Evolutionary conservation across 139 green algal genomes (phyloP).

Genomic region (Ettlia oleoabundans): DNA sequence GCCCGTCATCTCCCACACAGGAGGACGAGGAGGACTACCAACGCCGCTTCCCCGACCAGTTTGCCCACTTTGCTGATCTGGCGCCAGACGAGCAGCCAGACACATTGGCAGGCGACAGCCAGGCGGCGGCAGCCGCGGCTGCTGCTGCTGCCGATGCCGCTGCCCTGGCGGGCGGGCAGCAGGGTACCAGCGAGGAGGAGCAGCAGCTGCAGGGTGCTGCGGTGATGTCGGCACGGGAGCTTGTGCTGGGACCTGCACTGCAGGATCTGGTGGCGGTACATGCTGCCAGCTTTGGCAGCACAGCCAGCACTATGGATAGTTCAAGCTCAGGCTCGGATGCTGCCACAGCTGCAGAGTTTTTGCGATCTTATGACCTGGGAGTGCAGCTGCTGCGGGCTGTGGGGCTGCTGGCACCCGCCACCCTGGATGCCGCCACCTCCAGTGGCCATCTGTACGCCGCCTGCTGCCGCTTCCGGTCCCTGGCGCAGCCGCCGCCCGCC

Average conservation of each 20-base stretch:
- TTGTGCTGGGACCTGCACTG: slow-evolving; percentile 34
- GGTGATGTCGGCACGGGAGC: slow-evolving; percentile 21
- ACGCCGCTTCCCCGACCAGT: slow-evolving; percentile 70
- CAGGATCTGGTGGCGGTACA: slow-evolving; percentile 37
- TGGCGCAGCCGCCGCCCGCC: slow-evolving; percentile 4
- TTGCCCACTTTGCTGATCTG: slow-evolving; percentile 77
- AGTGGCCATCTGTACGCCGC: slow-evolving; percentile 64
- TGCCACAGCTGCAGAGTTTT: slow-evolving; percentile 42
- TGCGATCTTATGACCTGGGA: slow-evolving; percentile 62
- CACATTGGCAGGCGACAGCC: slow-evolving; percentile 43
- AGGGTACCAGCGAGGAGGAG: neutral
- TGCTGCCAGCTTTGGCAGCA: slow-evolving; percentile 14
- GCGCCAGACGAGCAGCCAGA: slow-evolving; percentile 31
- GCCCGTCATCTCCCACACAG: slow-evolving; percentile 26
- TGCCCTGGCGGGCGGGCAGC: neutral
- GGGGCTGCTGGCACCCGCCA: slow-evolving; percentile 24
- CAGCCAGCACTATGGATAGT: neutral
- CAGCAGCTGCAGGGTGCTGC: slow-evolving; percentile 23
- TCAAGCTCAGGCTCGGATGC: neutral
- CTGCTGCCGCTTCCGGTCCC: slow-evolving; percentile 6
- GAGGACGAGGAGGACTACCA: slow-evolving; percentile 78
- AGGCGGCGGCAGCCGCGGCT: slow-evolving; percentile 17
- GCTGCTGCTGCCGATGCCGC: neutral
- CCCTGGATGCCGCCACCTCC: slow-evolving; percentile 52
- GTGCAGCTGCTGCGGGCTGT: slow-evolving; percentile 39